Conservation (phyloP, 2,329 filamentous ascomycete species). For the Beauveria sp. region DNA sequence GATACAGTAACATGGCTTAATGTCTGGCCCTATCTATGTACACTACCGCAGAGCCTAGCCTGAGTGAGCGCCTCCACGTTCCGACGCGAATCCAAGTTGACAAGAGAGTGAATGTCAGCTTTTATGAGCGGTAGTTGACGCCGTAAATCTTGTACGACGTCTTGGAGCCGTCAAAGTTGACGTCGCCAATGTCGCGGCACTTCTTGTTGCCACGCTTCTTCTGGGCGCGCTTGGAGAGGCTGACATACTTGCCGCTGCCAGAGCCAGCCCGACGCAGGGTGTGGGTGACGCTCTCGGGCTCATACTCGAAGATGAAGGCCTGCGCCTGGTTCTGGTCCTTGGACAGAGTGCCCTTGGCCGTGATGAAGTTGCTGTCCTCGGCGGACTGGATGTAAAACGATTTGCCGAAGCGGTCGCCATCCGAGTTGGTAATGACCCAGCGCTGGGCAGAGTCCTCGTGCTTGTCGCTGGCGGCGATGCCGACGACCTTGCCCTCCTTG, state of each 20-base stretch:
- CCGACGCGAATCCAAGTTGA: background rate
- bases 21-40: background rate
- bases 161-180: constrained; percentile 1
- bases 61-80: too few relatives aligned
- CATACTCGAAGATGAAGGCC: constrained; percentile 10
- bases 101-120: background rate
- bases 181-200: background rate
- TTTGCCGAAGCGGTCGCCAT: constrained; percentile 17
- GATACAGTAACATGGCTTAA: background rate
- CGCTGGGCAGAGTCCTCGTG: constrained; percentile 36
- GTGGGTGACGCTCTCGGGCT: background rate
- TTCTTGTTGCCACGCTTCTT: background rate
- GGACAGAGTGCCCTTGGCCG: constrained; percentile 11
- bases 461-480: constrained; percentile 7
- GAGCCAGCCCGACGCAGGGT: background rate
- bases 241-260: background rate
- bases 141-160: constrained; percentile 8
- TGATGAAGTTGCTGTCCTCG: constrained; percentile 18
- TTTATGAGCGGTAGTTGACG: constrained; percentile 10
- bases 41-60: background rate
- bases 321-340: constrained; percentile 3
- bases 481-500: constrained; percentile 19
- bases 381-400: constrained; percentile 20
- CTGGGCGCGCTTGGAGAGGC: background rate
- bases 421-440: constrained; percentile 38